phyloP scores from a whole-genome alignment of 768 basidiomycete genomes.

The Arthromyces matolae region DNA sequence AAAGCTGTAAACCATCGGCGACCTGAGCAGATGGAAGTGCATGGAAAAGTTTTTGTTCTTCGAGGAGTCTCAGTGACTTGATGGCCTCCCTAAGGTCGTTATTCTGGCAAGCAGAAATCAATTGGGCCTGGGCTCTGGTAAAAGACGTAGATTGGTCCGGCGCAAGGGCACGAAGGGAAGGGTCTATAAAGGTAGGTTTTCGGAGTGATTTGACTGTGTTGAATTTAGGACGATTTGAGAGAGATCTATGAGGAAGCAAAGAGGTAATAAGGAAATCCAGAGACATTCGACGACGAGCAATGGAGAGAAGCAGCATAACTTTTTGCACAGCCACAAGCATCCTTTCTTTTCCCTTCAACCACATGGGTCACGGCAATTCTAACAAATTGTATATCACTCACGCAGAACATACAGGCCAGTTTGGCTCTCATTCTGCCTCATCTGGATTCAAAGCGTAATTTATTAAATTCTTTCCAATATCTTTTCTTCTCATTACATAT shows the following conservation, averaged over 20 bases:
- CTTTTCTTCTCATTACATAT: constrained; percentile 10
- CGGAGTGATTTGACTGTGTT: constrained; percentile 4
- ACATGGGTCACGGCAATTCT: constrained; percentile 84
- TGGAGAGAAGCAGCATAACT: constrained; percentile 10
- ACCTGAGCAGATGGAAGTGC: constrained; percentile 43
- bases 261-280: constrained; percentile 44
- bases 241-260: constrained; percentile 16
- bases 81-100: constrained; percentile 28
- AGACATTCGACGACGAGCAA: constrained; percentile 21
- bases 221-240: neutral
- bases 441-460: constrained; percentile 69
- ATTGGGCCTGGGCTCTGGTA: constrained; percentile 32
- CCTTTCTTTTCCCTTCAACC: neutral
- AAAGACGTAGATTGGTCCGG: constrained; percentile 19
- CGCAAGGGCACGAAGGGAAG: constrained; percentile 11
- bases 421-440: constrained; percentile 80
- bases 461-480: constrained; percentile 14
- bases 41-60: constrained; percentile 39
- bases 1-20: constrained; percentile 32
- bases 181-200: constrained; percentile 10
- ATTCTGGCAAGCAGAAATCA: constrained; percentile 35
- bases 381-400: constrained; percentile 89
- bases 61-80: constrained; percentile 41
- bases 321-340: constrained; percentile 9
- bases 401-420: constrained; percentile 76